Evolutionary conservation across 164 flowering plant genomes (phyloP).

Genomic region (Macadamia integrifolia): DNA sequence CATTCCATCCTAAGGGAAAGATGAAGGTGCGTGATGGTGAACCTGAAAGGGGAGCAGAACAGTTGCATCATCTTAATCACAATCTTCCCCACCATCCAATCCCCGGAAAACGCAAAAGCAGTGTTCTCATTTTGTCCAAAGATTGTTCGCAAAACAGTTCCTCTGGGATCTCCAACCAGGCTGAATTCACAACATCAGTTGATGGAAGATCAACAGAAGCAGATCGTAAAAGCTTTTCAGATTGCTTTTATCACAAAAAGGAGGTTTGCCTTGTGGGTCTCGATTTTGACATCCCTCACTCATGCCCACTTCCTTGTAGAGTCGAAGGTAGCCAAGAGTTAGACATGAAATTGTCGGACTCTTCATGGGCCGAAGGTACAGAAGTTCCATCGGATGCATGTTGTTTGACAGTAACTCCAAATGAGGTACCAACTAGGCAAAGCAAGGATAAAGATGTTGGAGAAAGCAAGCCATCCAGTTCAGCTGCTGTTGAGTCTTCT

Average conservation of each 20-base stretch:
- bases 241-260: constrained; percentile 17
- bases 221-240: constrained; percentile 29
- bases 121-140: constrained; percentile 39
- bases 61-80: constrained; percentile 17
- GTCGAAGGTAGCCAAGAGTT: constrained; percentile 17
- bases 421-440: constrained; percentile 1
- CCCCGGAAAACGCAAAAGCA: constrained; percentile 25
- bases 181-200: constrained; percentile 19
- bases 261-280: constrained; percentile 20
- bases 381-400: constrained; percentile 22
- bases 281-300: constrained; percentile 37
- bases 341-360: constrained; percentile 9
- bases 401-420: constrained; percentile 9
- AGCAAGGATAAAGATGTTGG: constrained; percentile 7
- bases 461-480: constrained; percentile 10
- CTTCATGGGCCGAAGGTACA: constrained; percentile 2
- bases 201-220: constrained; percentile 21
- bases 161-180: constrained; percentile 15
- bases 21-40: constrained; percentile 16
- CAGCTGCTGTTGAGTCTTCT: constrained; percentile 9
- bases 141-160: constrained; percentile 16
- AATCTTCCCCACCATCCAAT: constrained; percentile 17
- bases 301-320: constrained; percentile 47
- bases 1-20: constrained; percentile 18
- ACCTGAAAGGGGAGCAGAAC: constrained; percentile 14